These are phyloP conservation scores for Paraphoma chrysanthemicola DNA, from an alignment of 2,329 filamentous ascomycete genomes.

Conservation along the genomic window DNA sequence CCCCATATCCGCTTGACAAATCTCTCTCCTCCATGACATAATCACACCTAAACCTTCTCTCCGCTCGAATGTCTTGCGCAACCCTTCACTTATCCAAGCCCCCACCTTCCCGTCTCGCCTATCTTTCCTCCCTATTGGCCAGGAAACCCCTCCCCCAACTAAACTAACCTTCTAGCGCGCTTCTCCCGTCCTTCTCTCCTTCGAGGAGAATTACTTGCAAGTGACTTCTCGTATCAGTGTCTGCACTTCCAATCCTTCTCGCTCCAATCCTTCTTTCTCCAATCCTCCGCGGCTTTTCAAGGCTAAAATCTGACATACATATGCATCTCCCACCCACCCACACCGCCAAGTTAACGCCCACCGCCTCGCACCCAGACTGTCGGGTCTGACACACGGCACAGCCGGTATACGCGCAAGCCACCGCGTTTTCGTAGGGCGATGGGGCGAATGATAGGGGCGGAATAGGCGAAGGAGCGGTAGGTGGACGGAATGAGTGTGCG, in stretches of 20 bases:
- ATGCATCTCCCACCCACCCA: too few species aligned
- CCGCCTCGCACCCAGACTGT: conserved; percentile 1
- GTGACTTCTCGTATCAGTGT: not conserved
- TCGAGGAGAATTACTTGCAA: conserved; percentile 1
- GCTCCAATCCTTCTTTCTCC: too few species aligned
- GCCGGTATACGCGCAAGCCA: not conserved
- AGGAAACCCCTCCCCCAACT: not conserved
- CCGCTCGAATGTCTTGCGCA: too few species aligned
- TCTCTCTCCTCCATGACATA: too few species aligned
- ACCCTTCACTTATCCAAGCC: too few species aligned
- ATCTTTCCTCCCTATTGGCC: not conserved
- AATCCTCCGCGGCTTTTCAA: too few species aligned
- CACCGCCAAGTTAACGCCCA: not conserved
- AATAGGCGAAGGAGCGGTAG: not conserved
- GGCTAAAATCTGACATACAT: conserved; percentile 14
- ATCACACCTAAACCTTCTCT: too few species aligned
- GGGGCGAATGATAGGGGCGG: not conserved
- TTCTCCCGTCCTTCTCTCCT: conserved; percentile 1
- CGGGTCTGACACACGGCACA: not conserved
- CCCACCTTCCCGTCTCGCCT: too few species aligned
- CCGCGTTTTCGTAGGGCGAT: too few species aligned
- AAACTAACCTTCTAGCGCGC: not conserved
- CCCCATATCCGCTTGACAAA: too few species aligned
- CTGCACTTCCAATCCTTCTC: too few species aligned
- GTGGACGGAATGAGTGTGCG: too few species aligned